phyloP scores from a whole-genome alignment of 1,139 yeast genomes.

The Geotrichum carabidarum region DNA sequence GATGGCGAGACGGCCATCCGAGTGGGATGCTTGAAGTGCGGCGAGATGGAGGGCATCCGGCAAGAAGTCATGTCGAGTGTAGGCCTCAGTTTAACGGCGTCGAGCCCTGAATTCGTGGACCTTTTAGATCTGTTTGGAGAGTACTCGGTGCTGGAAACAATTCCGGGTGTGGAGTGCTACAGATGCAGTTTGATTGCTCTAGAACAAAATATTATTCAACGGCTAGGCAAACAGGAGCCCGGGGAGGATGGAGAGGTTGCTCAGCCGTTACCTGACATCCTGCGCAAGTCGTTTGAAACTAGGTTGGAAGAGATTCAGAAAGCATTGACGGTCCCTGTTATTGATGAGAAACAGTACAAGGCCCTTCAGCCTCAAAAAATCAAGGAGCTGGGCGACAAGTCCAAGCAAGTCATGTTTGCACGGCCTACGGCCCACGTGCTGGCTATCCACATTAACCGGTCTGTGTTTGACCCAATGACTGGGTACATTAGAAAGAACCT shows the following conservation, averaged over 20 bases:
- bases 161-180: slow-evolving; percentile 89
- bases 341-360: slow-evolving; percentile 74
- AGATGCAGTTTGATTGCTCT: slow-evolving; percentile 73
- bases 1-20: slow-evolving; percentile 85
- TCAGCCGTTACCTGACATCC: slow-evolving; percentile 15
- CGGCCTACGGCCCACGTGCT: slow-evolving; percentile 75
- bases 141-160: slow-evolving; percentile 77
- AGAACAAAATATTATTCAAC: slow-evolving; percentile 29
- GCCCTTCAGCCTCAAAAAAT: slow-evolving; percentile 68
- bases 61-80: slow-evolving; percentile 77
- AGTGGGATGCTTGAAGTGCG: slow-evolving; percentile 83
- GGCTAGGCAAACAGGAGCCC: background rate
- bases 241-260: slow-evolving; percentile 9
- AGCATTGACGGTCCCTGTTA: slow-evolving; percentile 60
- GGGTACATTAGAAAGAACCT: slow-evolving; percentile 79
- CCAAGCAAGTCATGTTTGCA: slow-evolving; percentile 73
- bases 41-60: slow-evolving; percentile 88
- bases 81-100: slow-evolving; percentile 54
- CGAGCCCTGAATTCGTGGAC: slow-evolving; percentile 36
- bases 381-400: slow-evolving; percentile 70
- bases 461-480: slow-evolving; percentile 84
- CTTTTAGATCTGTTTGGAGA: slow-evolving; percentile 58
- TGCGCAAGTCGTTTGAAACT: slow-evolving; percentile 41
- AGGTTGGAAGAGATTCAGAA: slow-evolving; percentile 54
- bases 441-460: slow-evolving; percentile 81